phyloP scores from a whole-genome alignment of 2,329 filamentous ascomycete species.

The Trichothecium sympodiale region DNA sequence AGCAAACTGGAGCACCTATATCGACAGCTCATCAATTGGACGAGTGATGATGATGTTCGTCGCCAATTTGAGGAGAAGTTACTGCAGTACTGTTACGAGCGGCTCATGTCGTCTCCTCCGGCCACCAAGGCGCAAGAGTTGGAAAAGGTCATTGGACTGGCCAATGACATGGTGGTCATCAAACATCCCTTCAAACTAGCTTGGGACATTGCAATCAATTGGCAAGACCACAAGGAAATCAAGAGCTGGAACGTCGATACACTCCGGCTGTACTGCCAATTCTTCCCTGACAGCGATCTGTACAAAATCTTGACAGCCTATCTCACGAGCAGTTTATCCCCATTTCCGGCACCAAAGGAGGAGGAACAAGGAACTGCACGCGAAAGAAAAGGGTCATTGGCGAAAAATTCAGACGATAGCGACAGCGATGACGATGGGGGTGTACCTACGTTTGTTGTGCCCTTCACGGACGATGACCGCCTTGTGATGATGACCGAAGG shows the following conservation, averaged over 20 bases:
- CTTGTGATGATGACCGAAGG: constrained; percentile 72
- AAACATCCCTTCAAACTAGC: constrained; percentile 82
- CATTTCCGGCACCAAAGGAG: constrained; percentile 47
- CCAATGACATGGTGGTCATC: constrained; percentile 91
- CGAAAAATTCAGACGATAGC: constrained; percentile 38
- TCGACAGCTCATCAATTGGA: constrained; percentile 80
- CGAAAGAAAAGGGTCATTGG: constrained; percentile 8
- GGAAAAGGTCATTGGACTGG: constrained; percentile 61
- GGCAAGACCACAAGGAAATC: constrained; percentile 68
- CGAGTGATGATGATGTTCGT: constrained; percentile 71
- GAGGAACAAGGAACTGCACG: constrained; percentile 8
- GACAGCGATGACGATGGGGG: constrained; percentile 49
- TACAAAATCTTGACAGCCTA: constrained; percentile 74
- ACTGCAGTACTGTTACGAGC: constrained; percentile 68
- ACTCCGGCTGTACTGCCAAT: constrained; percentile 67
- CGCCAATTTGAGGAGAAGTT: constrained; percentile 86
- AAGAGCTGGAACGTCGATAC: constrained; percentile 67
- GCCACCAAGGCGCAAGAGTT: constrained; percentile 62
- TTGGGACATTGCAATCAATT: constrained; percentile 86
- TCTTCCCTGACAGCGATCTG: constrained; percentile 78
- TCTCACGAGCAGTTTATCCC: constrained; percentile 72
- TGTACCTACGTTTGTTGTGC: constrained; percentile 40
- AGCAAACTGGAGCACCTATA: constrained; percentile 77
- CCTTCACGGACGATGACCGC: constrained; percentile 65
- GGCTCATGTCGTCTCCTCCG: constrained; percentile 55